phyloP scores from a whole-genome alignment of 352 stramenopile species.

The Phytophthora pinifolia region DNA sequence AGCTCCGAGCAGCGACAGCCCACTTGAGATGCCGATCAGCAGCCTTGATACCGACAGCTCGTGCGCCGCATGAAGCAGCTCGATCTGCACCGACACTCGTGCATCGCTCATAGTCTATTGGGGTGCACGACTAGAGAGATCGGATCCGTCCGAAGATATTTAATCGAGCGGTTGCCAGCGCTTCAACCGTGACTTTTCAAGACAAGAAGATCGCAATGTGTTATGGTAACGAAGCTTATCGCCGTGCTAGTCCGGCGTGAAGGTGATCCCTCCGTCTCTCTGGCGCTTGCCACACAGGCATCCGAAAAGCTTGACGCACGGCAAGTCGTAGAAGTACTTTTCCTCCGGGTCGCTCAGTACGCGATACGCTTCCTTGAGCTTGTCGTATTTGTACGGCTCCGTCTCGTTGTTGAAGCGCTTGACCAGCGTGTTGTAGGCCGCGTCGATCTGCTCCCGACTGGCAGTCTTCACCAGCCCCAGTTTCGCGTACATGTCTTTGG shows the following conservation, averaged over 20 bases:
- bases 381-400: conserved; percentile 83
- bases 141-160: no score
- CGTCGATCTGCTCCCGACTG: conserved; percentile 71
- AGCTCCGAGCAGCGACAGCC: conserved; percentile 43
- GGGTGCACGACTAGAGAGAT: not conserved
- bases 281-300: conserved; percentile 76
- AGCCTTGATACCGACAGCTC: conserved; percentile 44
- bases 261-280: conserved; percentile 78
- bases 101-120: no score
- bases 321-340: conserved; percentile 86
- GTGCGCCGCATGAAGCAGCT: conserved; percentile 10
- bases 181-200: conserved; percentile 23
- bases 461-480: conserved; percentile 75
- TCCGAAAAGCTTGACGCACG: conserved; percentile 83
- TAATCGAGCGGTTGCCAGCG: conserved; percentile 14
- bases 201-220: conserved; percentile 18
- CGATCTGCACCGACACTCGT: conserved; percentile 10
- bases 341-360: conserved; percentile 78
- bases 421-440: conserved; percentile 77
- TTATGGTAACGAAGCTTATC: not conserved
- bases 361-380: conserved; percentile 75
- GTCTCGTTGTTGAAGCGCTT: conserved; percentile 88
- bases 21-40: conserved; percentile 45
- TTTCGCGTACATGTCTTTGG: conserved; percentile 82
- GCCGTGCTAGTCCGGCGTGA: conserved; percentile 52